These are phyloP conservation scores for Zalaria obscura DNA, from an alignment of 2,329 filamentous ascomycete genomes.

Conservation along the genomic window DNA sequence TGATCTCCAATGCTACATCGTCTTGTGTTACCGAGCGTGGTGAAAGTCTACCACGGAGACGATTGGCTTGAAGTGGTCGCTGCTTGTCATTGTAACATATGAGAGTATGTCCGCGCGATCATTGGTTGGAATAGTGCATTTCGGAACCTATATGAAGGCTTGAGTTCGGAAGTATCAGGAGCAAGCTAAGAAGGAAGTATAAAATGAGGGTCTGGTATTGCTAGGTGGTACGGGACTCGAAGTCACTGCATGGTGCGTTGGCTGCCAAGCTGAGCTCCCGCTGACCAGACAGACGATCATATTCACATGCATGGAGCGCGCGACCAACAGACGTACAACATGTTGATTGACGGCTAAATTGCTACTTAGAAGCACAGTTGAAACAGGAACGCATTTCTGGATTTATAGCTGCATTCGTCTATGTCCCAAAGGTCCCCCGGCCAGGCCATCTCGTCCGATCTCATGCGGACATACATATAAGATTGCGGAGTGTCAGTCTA, in stretches of 20 bases:
- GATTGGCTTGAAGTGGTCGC: conserved; percentile 26
- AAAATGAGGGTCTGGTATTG: too few species aligned
- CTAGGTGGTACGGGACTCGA: too few species aligned
- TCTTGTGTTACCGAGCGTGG: conserved; percentile 28
- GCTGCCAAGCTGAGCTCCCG: neutral
- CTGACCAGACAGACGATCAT: neutral
- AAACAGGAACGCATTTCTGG: too few species aligned
- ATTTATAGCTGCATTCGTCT: conserved; percentile 1
- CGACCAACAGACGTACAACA: neutral
- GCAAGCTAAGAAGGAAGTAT: too few species aligned
- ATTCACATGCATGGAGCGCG: neutral
- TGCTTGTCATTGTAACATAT: conserved; percentile 5
- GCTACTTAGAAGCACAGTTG: too few species aligned
- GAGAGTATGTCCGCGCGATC: neutral
- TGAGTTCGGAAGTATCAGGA: neutral
- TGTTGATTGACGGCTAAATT: neutral
- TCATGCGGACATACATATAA: neutral
- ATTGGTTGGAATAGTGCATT: neutral
- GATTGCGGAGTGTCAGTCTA: neutral
- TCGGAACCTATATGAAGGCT: neutral
- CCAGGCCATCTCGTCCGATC: neutral
- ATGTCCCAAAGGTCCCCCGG: neutral
- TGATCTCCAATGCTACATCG: neutral
- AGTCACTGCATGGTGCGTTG: neutral
- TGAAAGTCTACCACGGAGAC: conserved; percentile 40